These are phyloP conservation scores for Fimicolochytrium jonesii DNA, from an alignment of 192 early-diverging fungal species.

Conservation along the genomic window DNA sequence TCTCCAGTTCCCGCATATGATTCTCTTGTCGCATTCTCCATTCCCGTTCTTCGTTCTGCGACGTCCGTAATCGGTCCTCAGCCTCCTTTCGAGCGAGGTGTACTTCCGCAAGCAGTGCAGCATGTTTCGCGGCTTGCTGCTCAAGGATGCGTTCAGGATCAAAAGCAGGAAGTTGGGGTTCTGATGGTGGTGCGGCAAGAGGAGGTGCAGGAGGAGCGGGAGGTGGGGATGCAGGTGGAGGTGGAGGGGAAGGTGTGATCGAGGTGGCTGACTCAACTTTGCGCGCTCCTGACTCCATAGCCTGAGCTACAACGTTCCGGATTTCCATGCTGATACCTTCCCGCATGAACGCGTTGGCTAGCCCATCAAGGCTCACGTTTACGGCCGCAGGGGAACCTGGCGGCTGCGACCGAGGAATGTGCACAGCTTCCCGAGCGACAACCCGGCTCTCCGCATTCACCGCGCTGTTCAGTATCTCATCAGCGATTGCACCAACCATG, in stretches of 20 bases:
- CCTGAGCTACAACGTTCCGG: not conserved
- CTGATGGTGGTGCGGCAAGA: not conserved
- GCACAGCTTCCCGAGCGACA: too few species aligned
- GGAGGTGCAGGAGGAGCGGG: not conserved
- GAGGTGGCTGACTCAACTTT: not conserved
- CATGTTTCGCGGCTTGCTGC: too few species aligned
- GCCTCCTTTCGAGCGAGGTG: not conserved
- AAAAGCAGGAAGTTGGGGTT: not conserved
- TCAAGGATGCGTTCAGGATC: too few species aligned
- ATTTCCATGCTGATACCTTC: too few species aligned
- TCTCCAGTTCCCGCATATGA: not conserved
- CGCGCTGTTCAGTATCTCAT: not conserved
- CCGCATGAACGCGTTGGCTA: too few species aligned
- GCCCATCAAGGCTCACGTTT: too few species aligned
- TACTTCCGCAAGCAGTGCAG: not conserved
- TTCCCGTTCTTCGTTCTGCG: not conserved
- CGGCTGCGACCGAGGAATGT: too few species aligned
- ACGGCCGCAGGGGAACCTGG: too few species aligned
- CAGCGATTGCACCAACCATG: not conserved
- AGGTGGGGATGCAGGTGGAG: not conserved
- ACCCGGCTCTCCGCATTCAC: too few species aligned
- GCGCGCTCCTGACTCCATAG: not conserved
- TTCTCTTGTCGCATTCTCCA: conserved; percentile 6
- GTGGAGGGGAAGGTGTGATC: not conserved
- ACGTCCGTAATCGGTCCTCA: not conserved